Base-by-base conservation (phyloP, 441 rosid genomes). In the Melastoma candidum region DNA sequence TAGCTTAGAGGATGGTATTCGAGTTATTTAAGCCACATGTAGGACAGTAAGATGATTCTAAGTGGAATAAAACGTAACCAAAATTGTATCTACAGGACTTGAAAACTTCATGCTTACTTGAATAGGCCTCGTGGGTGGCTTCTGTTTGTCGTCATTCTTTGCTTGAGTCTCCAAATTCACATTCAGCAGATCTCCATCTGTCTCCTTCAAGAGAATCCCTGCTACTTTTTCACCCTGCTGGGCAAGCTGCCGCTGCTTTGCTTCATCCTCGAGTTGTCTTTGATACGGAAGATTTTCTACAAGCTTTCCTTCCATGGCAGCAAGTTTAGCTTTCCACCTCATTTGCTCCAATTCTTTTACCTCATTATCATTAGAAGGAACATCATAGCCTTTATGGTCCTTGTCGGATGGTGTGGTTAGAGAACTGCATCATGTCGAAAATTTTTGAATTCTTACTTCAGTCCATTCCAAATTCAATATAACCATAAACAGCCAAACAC, bases 241-340 rank as follows among this genome's bases (percentile, higher is more conserved):
- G 22, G 86, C 87, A 54, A 88, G 85, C 55, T 74, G 97, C 76
- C 90, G 84, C 68, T 69, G 75, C 67, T 93, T 93, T 51, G 96
- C 88, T 78, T 84, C 97, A 73, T 83, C 74, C 82, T 93, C 97
- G 66, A 88, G 83, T 68, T 69, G 69, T 65, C 96, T 84, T 72
- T 88, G 99, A 70, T 84, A 84, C 63, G 84, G 88, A 56, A 93
- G 60, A 45, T 90, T 77, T 73, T 80, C 90, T 73, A 82, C 87
- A 8, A 93, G 95, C 77, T 84, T 86, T 64, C 80, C 75, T 68
- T 81, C 99, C 84, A 86, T 95, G 51, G 71, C 93, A 76, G 86
- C 95, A 55, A 81, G 83, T 78, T 86, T 95, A 62, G 77, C 66
- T 71, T 63, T 81, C 66, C 72, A 81, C 70, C 74, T 81, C 61